These are phyloP conservation scores for Arachnopeziza araneosa DNA, from an alignment of 2,329 filamentous ascomycete genomes.

Conservation along the genomic window DNA sequence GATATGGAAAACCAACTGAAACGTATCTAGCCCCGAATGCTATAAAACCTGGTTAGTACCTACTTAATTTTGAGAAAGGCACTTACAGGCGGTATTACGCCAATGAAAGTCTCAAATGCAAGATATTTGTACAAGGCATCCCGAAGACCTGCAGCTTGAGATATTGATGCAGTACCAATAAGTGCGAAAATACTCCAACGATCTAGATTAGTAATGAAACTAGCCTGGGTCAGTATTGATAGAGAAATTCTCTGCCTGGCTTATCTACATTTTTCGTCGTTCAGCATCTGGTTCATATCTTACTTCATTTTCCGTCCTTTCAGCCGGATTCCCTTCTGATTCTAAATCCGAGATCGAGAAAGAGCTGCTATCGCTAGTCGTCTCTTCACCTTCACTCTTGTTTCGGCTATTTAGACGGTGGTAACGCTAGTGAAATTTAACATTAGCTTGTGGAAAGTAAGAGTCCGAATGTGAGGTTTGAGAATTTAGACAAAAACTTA, in stretches of 20 bases:
- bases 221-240: not conserved
- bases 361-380: no score
- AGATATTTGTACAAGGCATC: slow-evolving; percentile 5
- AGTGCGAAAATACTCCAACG: not conserved
- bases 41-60: not conserved
- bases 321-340: no score
- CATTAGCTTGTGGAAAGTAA: not conserved
- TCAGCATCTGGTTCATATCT: not conserved
- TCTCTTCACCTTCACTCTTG: not conserved
- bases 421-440: not conserved
- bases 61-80: not conserved
- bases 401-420: not conserved
- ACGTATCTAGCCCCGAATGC: not conserved
- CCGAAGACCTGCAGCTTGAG: not conserved
- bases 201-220: not conserved
- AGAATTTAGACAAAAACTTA: no score
- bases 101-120: slow-evolving; percentile 1
- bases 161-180: not conserved
- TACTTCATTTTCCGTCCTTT: no score
- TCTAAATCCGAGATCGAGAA: no score
- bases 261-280: not conserved
- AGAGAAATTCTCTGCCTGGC: not conserved
- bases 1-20: slow-evolving; percentile 4
- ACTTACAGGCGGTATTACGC: slow-evolving; percentile 1
- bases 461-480: no score